Conservation (phyloP, 805 yeast genomes). For the Candida oleophila region DNA sequence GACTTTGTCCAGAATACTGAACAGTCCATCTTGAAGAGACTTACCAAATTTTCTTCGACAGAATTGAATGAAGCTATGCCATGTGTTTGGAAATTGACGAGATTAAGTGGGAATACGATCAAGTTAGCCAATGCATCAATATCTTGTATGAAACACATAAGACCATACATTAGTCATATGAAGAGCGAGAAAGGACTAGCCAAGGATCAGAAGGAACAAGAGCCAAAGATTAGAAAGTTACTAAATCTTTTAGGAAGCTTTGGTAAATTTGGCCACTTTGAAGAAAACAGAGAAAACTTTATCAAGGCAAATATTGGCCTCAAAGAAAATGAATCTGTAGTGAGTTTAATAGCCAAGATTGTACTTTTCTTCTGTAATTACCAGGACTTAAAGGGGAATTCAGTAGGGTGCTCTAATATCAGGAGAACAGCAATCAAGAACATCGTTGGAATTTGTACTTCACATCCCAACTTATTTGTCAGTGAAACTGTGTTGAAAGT, state of each 20-base stretch:
- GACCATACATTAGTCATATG: slow-evolving; percentile 41
- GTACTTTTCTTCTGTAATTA: slow-evolving; percentile 52
- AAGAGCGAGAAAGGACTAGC: slow-evolving; percentile 41
- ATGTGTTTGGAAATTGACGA: slow-evolving; percentile 57
- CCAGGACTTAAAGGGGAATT: background rate
- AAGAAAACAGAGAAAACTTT: slow-evolving; percentile 41
- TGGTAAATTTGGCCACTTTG: slow-evolving; percentile 69
- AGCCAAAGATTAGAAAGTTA: slow-evolving; percentile 38
- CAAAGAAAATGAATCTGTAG: slow-evolving; percentile 52
- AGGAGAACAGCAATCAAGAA: slow-evolving; percentile 56
- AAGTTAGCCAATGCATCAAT: slow-evolving; percentile 62
- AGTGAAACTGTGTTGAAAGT: slow-evolving; percentile 52
- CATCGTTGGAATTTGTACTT: slow-evolving; percentile 56
- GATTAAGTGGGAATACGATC: slow-evolving; percentile 41
- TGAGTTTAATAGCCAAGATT: slow-evolving; percentile 57
- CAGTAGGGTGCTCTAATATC: slow-evolving; percentile 20
- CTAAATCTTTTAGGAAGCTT: slow-evolving; percentile 66
- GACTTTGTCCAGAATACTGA: slow-evolving; percentile 52
- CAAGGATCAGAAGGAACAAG: background rate
- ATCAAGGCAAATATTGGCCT: slow-evolving; percentile 38
- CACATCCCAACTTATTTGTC: slow-evolving; percentile 66
- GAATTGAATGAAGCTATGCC: slow-evolving; percentile 79
- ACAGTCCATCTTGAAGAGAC: slow-evolving; percentile 47
- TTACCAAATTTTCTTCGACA: slow-evolving; percentile 58
- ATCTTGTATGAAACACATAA: slow-evolving; percentile 53